Conservation (phyloP, 108 stramenopile species). For the Nannochloropsis gaditana region DNA sequence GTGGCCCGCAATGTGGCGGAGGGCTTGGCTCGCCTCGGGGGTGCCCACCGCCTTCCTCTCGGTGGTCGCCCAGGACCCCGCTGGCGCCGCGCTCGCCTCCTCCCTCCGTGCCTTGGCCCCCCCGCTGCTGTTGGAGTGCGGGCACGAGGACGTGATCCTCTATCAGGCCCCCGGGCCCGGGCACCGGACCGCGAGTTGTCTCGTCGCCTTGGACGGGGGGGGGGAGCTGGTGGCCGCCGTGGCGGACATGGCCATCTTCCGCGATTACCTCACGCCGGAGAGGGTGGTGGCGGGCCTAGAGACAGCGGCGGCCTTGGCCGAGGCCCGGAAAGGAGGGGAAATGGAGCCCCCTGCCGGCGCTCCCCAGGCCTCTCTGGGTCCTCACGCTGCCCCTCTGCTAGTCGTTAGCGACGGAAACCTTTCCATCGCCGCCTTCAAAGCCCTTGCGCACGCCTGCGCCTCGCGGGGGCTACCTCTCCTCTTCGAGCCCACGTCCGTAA, state of each 20-base stretch:
- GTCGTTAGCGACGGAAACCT: slow-evolving; percentile 38
- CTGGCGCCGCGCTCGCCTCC: slow-evolving; percentile 57
- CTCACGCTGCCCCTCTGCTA: not conserved
- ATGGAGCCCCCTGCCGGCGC: too few relatives aligned
- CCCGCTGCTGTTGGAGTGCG: slow-evolving; percentile 25
- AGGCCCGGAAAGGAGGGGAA: too few relatives aligned
- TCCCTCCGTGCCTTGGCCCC: slow-evolving; percentile 30
- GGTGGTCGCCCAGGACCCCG: slow-evolving; percentile 65
- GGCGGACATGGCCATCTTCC: slow-evolving; percentile 70
- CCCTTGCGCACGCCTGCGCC: slow-evolving; percentile 25
- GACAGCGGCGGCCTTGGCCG: not conserved
- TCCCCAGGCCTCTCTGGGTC: not conserved
- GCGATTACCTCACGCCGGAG: slow-evolving; percentile 34
- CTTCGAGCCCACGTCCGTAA: slow-evolving; percentile 38
- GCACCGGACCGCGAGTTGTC: slow-evolving; percentile 63
- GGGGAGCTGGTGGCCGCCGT: slow-evolving; percentile 70
- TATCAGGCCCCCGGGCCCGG: slow-evolving; percentile 33
- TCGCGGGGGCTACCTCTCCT: slow-evolving; percentile 24
- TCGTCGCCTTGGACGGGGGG: slow-evolving; percentile 61
- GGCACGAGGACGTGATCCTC: slow-evolving; percentile 15
- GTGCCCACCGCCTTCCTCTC: slow-evolving; percentile 58
- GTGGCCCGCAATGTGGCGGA: slow-evolving; percentile 58
- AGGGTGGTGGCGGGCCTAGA: not conserved
- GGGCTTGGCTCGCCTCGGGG: slow-evolving; percentile 50
- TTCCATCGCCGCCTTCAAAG: slow-evolving; percentile 21